Conservation (phyloP, 192 early-diverging fungal species). For the Geranomyces michiganensis region DNA sequence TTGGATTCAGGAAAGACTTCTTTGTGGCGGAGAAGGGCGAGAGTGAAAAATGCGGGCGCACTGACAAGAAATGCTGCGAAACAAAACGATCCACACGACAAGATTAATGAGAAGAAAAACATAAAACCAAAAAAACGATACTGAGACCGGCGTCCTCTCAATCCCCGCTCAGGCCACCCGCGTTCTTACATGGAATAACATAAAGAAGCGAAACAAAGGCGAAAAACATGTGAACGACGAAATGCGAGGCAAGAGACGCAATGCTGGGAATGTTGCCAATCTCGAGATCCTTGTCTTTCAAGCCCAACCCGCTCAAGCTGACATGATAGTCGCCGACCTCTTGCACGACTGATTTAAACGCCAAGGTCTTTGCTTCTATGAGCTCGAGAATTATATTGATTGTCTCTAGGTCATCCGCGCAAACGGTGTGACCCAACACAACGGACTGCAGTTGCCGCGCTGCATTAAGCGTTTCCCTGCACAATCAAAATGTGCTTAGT, state of each 20-base stretch:
- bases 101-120: too few species aligned
- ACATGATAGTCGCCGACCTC: not conserved
- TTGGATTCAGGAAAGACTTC: constrained; percentile 32
- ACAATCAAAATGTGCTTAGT: not conserved
- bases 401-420: not conserved
- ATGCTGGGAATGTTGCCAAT: not conserved
- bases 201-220: not conserved
- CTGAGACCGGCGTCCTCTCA: too few species aligned
- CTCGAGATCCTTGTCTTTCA: constrained; percentile 25
- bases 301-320: not conserved
- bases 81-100: too few species aligned
- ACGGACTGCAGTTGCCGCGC: not conserved
- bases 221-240: constrained; percentile 2
- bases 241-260: not conserved
- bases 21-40: not conserved
- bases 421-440: not conserved
- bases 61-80: constrained; percentile 23
- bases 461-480: not conserved
- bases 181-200: constrained; percentile 22
- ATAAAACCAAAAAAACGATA: too few species aligned
- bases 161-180: too few species aligned
- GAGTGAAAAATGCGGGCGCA: constrained; percentile 6
- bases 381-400: not conserved
- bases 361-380: not conserved
- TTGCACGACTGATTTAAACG: not conserved